Evolutionary conservation across 768 basidiomycete genomes (phyloP).

Genomic region (Tubosaeta sp.): DNA sequence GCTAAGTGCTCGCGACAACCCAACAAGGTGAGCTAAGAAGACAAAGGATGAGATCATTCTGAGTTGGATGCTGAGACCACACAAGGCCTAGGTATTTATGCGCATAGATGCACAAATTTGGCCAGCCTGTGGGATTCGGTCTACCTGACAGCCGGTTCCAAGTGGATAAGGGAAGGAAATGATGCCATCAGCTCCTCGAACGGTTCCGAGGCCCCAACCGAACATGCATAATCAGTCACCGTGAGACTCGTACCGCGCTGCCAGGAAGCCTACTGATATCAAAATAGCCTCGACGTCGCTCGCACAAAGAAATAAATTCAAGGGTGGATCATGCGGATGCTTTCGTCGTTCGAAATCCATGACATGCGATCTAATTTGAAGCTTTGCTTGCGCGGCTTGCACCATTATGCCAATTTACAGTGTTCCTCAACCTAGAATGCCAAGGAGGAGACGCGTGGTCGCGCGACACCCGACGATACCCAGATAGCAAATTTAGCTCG

Average conservation of each 20-base stretch:
- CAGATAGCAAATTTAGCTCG: background rate
- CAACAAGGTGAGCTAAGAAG: conserved; percentile 19
- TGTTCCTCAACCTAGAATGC: background rate
- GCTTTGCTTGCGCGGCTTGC: background rate
- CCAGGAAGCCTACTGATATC: background rate
- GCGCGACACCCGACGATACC: background rate
- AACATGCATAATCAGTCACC: background rate
- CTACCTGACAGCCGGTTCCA: background rate
- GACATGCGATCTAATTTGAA: background rate
- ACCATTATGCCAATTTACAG: no score
- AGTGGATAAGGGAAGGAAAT: background rate
- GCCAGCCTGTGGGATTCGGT: background rate
- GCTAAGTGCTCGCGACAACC: conserved; percentile 25
- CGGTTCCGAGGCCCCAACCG: background rate
- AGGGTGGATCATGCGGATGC: no score
- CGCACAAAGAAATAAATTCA: no score
- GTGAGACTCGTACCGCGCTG: background rate
- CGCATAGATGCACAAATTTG: background rate
- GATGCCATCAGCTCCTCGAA: no score
- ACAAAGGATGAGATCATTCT: conserved; percentile 15
- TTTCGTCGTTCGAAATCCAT: no score
- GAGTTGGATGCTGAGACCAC: background rate
- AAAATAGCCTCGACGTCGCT: background rate
- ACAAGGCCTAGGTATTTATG: conserved; percentile 15
- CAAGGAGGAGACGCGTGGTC: background rate